phyloP scores from a whole-genome alignment of 768 basidiomycete genomes.

The Psilocybe cubensis region DNA sequence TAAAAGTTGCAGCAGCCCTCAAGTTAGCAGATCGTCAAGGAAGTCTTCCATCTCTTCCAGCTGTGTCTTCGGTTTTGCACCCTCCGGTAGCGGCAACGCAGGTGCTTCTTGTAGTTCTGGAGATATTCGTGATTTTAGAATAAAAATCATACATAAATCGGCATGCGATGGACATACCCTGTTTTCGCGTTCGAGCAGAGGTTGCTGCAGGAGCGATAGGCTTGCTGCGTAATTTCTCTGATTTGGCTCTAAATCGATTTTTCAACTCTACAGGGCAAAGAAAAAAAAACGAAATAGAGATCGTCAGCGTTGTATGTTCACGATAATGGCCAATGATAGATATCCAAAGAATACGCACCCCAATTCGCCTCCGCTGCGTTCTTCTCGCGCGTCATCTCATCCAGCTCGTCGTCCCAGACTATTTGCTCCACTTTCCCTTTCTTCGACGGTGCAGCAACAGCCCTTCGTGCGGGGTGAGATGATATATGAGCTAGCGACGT shows the following conservation, averaged over 20 bases:
- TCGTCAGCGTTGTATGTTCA: neutral
- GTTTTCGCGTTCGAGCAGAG: conserved; percentile 36
- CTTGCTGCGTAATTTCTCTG: conserved; percentile 46
- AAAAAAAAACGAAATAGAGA: neutral
- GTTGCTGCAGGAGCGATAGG: conserved; percentile 25
- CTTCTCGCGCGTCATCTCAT: conserved; percentile 71
- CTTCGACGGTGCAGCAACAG: conserved; percentile 31
- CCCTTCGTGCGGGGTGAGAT: conserved; percentile 24
- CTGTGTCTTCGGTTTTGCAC: conserved; percentile 39
- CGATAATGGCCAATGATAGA: too few relatives aligned
- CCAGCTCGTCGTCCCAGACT: conserved; percentile 72
- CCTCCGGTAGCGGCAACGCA: conserved; percentile 47
- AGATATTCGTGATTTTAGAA: neutral
- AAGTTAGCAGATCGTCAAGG: conserved; percentile 63
- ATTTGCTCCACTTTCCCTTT: conserved; percentile 71
- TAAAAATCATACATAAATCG: neutral
- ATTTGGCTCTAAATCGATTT: conserved; percentile 57
- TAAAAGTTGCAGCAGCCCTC: too few relatives aligned
- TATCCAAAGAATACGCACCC: conserved; percentile 57
- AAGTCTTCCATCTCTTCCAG: conserved; percentile 72
- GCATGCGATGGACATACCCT: conserved; percentile 38
- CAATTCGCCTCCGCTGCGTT: conserved; percentile 73
- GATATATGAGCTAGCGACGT: conserved; percentile 56
- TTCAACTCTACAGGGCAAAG: conserved; percentile 52
- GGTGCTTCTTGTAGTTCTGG: conserved; percentile 47